Base-by-base conservation (phyloP, 441 rosid genomes). In the Hypseocharis bilobata region DNA sequence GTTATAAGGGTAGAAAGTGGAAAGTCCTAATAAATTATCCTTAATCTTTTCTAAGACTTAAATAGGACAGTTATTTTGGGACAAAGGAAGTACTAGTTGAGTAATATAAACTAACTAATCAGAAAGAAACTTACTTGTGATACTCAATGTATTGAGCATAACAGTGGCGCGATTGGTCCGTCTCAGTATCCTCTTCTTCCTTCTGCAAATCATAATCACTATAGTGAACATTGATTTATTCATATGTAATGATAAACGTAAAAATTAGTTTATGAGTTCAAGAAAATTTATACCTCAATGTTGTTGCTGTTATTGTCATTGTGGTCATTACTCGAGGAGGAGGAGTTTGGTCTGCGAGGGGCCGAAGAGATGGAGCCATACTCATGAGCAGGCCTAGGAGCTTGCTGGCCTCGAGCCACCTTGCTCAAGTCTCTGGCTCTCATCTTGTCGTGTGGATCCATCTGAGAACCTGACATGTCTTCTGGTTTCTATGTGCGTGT, bases 381-480 rank as follows among this genome's bases (percentile, higher is more conserved):
- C 22, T 81, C 65, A 13, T 80, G 84, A 36, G 74, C 52, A 4
- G 83, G 84, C 55, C 68, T 79, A 7, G 87, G 81, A 4, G 82
- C 82, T 69, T 83, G 85, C 55, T 85, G 62, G 1, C 83, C 84
- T 40, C 73, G 67, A 1, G 86, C 78, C 20, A 81, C 86, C 62
- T 72, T 78, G 68, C 51, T 77, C 45, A 85, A 63, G 30, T 81
- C 84, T 11, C 82, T 77, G 16, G 82, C 56, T 66, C 85, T 77
- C 86, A 83, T 82, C 79, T 79, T 83, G 65, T 82, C 78, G 52
- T 70, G 86, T 17, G 85, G 85, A 19, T 83, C 86, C 44, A 83
- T 30, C 26, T 67, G 71, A 7, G 82, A 64, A n/a, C 69, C 78
- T 49, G 80, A 70, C 81, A 69, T 78, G n/a, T 19, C 23, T 42